These are phyloP conservation scores for Fusarium veterinarium DNA, from an alignment of 2,329 filamentous ascomycete species.

Conservation along the genomic window DNA sequence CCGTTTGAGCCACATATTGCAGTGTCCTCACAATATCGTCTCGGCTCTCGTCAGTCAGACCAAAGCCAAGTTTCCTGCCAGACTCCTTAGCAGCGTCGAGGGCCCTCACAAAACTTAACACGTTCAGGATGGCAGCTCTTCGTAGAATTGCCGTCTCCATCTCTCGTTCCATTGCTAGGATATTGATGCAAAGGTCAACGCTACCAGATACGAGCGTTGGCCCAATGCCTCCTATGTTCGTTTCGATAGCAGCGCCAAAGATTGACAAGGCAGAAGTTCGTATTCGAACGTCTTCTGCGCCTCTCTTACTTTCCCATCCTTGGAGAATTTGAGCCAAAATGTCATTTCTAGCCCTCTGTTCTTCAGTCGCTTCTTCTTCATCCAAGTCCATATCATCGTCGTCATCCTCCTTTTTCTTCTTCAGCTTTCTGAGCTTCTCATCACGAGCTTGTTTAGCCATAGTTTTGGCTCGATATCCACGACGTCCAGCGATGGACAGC, in stretches of 20 bases:
- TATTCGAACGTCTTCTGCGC: constrained; percentile 76
- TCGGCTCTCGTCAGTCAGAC: constrained; percentile 65
- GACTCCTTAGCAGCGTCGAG: constrained; percentile 65
- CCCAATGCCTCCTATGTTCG: constrained; percentile 67
- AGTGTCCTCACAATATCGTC: constrained; percentile 72
- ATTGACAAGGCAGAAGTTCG: constrained; percentile 76
- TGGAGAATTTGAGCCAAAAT: constrained; percentile 69
- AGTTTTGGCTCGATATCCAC: constrained; percentile 70
- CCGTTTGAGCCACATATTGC: constrained; percentile 71
- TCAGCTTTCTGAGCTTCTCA: constrained; percentile 60
- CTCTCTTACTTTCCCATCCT: constrained; percentile 75
- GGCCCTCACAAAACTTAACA: constrained; percentile 71
- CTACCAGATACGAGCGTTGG: constrained; percentile 63
- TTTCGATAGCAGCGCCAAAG: constrained; percentile 69
- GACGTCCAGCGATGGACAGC: constrained; percentile 72
- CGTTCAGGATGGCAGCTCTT: constrained; percentile 71
- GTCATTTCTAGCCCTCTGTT: constrained; percentile 60
- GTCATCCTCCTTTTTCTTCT: constrained; percentile 61
- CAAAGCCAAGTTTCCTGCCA: constrained; percentile 62
- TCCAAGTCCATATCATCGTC: constrained; percentile 58
- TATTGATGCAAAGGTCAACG: constrained; percentile 71
- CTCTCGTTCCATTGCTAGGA: constrained; percentile 71
- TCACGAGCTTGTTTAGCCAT: constrained; percentile 65
- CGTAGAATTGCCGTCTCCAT: constrained; percentile 72
- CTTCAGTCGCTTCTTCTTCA: constrained; percentile 60